phyloP scores from a whole-genome alignment of 805 yeast genomes.

The Teunomyces funiuensis region DNA sequence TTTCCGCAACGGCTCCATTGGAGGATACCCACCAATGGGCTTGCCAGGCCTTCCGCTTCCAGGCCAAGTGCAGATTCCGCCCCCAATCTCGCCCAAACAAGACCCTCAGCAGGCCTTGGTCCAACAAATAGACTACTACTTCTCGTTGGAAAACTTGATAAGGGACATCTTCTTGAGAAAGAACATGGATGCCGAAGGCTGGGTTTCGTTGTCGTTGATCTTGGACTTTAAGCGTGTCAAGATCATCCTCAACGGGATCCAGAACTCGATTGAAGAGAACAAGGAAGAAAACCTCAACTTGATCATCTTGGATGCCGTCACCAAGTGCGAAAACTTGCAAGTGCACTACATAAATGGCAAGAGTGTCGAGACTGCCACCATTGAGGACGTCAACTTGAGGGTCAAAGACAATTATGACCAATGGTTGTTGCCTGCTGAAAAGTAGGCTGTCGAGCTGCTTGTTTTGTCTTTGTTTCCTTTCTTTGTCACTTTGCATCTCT shows the following conservation, averaged over 20 bases:
- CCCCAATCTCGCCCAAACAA: conserved; percentile 48
- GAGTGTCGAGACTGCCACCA: conserved; percentile 28
- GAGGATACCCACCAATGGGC: conserved; percentile 5
- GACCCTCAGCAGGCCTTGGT: conserved; percentile 45
- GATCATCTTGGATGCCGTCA: conserved; percentile 53
- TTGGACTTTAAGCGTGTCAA: conserved; percentile 76
- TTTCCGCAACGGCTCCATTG: conserved; percentile 21
- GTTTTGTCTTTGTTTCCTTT: not conserved
- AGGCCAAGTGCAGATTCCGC: conserved; percentile 36
- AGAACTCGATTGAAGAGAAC: conserved; percentile 29
- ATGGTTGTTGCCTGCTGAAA: conserved; percentile 61
- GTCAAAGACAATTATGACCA: conserved; percentile 55
- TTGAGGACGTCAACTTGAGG: conserved; percentile 57
- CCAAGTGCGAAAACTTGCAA: conserved; percentile 54
- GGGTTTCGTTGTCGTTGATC: conserved; percentile 61
- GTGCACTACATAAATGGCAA: conserved; percentile 37
- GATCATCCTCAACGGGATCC: conserved; percentile 45
- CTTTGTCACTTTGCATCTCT: conserved; percentile 5
- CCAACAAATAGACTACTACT: conserved; percentile 84
- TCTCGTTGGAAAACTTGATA: conserved; percentile 80
- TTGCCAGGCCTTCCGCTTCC: conserved; percentile 11
- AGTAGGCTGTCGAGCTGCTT: conserved; percentile 5
- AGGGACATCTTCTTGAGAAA: conserved; percentile 82
- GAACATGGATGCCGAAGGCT: conserved; percentile 77
- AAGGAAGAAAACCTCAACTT: conserved; percentile 23